Conservation (phyloP, 2,329 filamentous ascomycete genomes). For the Colletotrichum sp. region DNA sequence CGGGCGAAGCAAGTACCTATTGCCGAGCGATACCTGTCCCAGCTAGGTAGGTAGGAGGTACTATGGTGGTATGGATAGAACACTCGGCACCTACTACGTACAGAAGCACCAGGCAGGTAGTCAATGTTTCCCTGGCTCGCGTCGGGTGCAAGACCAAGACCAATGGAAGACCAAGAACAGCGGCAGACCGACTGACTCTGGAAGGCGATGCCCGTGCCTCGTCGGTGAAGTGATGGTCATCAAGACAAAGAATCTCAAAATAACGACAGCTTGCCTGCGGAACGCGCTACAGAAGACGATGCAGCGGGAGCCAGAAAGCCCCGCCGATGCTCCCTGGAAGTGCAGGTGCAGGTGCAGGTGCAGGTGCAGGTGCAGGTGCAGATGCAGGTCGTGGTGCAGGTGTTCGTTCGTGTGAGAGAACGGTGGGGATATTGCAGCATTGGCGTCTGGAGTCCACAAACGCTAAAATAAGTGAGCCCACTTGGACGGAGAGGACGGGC, state of each 20-base stretch:
- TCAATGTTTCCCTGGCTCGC: no score
- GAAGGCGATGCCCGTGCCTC: neutral
- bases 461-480: neutral
- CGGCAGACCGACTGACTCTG: neutral
- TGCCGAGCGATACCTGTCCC: neutral
- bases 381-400: neutral
- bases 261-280: neutral
- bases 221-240: neutral
- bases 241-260: neutral
- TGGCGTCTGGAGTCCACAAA: slow-evolving; percentile 1
- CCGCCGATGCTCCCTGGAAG: neutral
- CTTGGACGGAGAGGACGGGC: neutral
- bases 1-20: neutral
- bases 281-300: neutral
- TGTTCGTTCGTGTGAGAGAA: slow-evolving; percentile 8
- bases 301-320: neutral
- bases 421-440: neutral
- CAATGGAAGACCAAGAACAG: neutral
- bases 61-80: no score
- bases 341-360: neutral
- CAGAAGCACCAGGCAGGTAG: no score
- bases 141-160: neutral
- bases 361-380: neutral
- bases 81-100: no score
- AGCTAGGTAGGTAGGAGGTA: neutral